phyloP scores from a whole-genome alignment of 805 yeast species.

The Nakazawaea ishiwadae region DNA sequence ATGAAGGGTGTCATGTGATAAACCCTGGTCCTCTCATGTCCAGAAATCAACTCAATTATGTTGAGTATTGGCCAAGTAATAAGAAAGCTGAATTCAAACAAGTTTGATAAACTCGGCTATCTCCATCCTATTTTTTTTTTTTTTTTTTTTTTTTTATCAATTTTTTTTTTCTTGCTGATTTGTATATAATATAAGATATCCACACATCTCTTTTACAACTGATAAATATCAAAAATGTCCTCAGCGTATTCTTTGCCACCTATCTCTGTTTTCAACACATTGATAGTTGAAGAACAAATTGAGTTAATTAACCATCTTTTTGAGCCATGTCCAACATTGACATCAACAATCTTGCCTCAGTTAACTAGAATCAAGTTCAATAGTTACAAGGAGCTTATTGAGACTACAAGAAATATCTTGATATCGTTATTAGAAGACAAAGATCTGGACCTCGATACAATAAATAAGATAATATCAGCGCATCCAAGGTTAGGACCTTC shows the following conservation, averaged over 20 bases:
- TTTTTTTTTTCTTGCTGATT: background rate
- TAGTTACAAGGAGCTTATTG: slow-evolving; percentile 38
- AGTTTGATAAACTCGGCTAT: slow-evolving; percentile 25
- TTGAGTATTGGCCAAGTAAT: slow-evolving; percentile 66
- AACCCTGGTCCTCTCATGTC: slow-evolving; percentile 59
- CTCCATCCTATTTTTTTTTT: slow-evolving; percentile 3
- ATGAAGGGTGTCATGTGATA: slow-evolving; percentile 75
- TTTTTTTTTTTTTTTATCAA: background rate
- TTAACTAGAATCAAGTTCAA: slow-evolving; percentile 19
- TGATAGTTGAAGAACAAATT: slow-evolving; percentile 23
- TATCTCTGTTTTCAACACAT: slow-evolving; percentile 16
- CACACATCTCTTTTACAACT: background rate
- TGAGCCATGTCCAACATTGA: slow-evolving; percentile 55
- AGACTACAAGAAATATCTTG: slow-evolving; percentile 34
- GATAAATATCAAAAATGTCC: background rate
- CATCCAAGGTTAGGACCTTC: slow-evolving; percentile 87
- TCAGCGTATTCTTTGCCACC: slow-evolving; percentile 27
- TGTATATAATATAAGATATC: background rate
- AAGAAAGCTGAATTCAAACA: slow-evolving; percentile 48
- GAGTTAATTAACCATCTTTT: slow-evolving; percentile 52
- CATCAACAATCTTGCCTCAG: slow-evolving; percentile 26
- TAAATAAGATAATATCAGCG: slow-evolving; percentile 65
- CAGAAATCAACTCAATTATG: slow-evolving; percentile 50
- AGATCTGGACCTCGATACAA: background rate
- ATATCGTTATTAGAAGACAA: slow-evolving; percentile 17